Evolutionary conservation across 1,284 basidiomycete genomes (phyloP).

Genomic region (Phlebopus sp.): DNA sequence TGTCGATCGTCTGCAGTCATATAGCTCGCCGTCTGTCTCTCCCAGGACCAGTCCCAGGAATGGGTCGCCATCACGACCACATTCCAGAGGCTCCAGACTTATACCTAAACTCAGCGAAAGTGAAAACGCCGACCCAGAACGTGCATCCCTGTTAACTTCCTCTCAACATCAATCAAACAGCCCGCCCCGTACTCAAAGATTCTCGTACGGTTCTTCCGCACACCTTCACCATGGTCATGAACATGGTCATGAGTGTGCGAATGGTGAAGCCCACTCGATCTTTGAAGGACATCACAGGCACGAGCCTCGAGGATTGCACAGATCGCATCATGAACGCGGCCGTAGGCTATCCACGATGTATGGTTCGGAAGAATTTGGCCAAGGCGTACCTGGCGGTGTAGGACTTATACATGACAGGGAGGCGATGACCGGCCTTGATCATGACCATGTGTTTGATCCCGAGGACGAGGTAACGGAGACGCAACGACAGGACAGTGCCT

Average conservation of each 20-base stretch:
- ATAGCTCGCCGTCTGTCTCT: conserved; percentile 51
- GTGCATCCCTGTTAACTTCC: conserved; percentile 16
- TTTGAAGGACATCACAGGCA: conserved; percentile 44
- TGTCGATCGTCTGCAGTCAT: conserved; percentile 64
- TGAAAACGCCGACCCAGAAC: conserved; percentile 9
- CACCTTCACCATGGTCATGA: conserved; percentile 8
- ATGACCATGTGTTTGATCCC: conserved; percentile 7
- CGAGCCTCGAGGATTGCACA: conserved; percentile 37
- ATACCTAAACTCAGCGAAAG: conserved; percentile 7
- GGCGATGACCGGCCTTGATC: conserved; percentile 10
- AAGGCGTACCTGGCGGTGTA: neutral
- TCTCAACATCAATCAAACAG: conserved; percentile 7
- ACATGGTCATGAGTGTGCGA: conserved; percentile 6
- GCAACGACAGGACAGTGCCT: conserved; percentile 1
- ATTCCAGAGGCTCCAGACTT: conserved; percentile 9
- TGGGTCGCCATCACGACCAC: conserved; percentile 13
- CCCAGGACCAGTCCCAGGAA: conserved; percentile 23
- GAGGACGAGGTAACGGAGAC: neutral
- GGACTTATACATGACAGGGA: conserved; percentile 6
- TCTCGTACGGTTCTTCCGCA: conserved; percentile 21
- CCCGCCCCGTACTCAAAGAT: conserved; percentile 6
- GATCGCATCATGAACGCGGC: conserved; percentile 34
- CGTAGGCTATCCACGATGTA: conserved; percentile 24
- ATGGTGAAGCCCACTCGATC: conserved; percentile 13
- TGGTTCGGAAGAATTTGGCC: conserved; percentile 14